phyloP scores from a whole-genome alignment of 352 stramenopile species.

The Pythium utonaiense region DNA sequence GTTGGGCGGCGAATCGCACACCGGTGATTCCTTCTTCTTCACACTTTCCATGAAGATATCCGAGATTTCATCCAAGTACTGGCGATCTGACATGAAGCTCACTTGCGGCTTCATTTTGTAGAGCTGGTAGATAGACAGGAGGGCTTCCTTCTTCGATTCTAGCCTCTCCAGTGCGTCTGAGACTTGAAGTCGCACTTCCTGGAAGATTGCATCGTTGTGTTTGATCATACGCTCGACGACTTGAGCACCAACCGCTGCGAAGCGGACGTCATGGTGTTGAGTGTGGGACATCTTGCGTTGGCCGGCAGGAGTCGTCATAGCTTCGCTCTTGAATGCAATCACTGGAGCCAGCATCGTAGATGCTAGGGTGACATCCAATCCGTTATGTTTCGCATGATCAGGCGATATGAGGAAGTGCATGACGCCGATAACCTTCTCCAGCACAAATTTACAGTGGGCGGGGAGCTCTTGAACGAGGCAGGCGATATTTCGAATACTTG shows the following conservation, averaged over 20 bases:
- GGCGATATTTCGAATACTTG: conserved; percentile 72
- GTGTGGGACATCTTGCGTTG: conserved; percentile 42
- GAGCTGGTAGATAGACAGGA: conserved; percentile 61
- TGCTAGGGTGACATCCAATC: conserved; percentile 56
- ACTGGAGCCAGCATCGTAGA: conserved; percentile 67
- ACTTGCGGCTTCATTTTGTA: conserved; percentile 67
- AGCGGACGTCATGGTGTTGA: conserved; percentile 72
- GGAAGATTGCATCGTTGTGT: conserved; percentile 74
- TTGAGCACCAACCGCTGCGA: conserved; percentile 66
- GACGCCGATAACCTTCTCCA: conserved; percentile 65
- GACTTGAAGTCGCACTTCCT: conserved; percentile 58
- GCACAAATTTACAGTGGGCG: conserved; percentile 58
- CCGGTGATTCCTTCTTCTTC: conserved; percentile 18
- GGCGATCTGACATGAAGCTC: conserved; percentile 59
- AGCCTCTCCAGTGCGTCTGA: conserved; percentile 61
- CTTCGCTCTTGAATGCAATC: conserved; percentile 76
- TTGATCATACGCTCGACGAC: conserved; percentile 78
- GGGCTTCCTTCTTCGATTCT: conserved; percentile 56
- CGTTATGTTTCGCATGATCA: conserved; percentile 59
- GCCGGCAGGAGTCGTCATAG: conserved; percentile 30
- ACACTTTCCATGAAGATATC: conserved; percentile 49
- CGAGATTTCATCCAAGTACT: conserved; percentile 64
- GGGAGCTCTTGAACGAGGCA: conserved; percentile 78
- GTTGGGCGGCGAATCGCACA: conserved; percentile 21
- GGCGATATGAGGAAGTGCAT: conserved; percentile 64